A percentile compares a stretch with the other conserved stretches of the same genome.
Evolutionary conservation across 495 filamentous ascomycete species (phyloP).

Genomic region (Astrothelium macrocarpum): DNA sequence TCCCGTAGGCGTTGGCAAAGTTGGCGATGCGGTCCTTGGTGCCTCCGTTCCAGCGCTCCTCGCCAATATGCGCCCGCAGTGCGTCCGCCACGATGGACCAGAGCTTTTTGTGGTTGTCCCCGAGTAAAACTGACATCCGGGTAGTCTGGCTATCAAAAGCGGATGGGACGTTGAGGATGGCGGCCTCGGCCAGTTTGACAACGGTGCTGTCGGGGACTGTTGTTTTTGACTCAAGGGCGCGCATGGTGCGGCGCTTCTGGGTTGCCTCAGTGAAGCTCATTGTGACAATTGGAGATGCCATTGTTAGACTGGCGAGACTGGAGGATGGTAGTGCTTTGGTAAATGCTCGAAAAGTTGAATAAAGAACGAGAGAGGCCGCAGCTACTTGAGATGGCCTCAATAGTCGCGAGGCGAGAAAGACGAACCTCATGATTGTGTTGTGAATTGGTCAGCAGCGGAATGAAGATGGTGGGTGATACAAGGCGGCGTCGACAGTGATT

Average conservation of each 20-base stretch:
- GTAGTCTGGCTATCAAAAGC: conserved; percentile 50
- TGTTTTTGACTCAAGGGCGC: conserved; percentile 38
- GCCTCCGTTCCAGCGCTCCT: conserved; percentile 36
- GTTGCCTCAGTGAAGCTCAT: conserved; percentile 34
- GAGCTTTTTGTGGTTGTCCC: conserved; percentile 41
- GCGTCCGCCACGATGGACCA: conserved; percentile 41
- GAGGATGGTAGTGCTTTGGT: neutral
- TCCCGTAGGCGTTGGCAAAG: conserved; percentile 37
- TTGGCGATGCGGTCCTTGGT: conserved; percentile 38
- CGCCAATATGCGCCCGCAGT: conserved; percentile 32
- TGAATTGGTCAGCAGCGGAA: conserved; percentile 3
- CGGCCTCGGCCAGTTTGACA: conserved; percentile 41
- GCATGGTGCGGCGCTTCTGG: conserved; percentile 41
- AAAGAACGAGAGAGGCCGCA: neutral
- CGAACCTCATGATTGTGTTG: conserved; percentile 2
- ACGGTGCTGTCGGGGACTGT: conserved; percentile 41
- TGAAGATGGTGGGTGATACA: neutral
- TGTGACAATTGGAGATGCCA: conserved; percentile 12
- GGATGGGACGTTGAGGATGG: conserved; percentile 39
- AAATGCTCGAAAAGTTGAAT: neutral
- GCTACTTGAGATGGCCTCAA: neutral
- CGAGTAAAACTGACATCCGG: conserved; percentile 39
- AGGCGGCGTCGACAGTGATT: conserved; percentile 1
- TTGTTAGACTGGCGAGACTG: conserved; percentile 1
- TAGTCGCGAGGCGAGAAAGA: neutral